These are phyloP conservation scores for Boletus bicolor DNA, from an alignment of 768 basidiomycete genomes.

Conservation along the genomic window DNA sequence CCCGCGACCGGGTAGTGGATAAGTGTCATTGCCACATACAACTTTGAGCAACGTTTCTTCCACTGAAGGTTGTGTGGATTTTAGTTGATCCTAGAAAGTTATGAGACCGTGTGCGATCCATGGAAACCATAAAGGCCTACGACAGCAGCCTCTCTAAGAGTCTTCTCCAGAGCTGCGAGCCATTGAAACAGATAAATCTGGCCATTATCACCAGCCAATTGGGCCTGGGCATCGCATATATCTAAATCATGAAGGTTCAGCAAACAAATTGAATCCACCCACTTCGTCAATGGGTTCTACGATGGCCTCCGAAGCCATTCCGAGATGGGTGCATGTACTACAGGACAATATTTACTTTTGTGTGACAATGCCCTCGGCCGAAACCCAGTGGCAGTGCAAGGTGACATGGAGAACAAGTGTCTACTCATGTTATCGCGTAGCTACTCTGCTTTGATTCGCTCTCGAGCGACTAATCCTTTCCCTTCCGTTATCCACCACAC, in stretches of 20 bases:
- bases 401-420: background rate
- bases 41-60: conserved; percentile 67
- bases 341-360: background rate
- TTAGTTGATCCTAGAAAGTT: conserved; percentile 57
- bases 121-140: conserved; percentile 40
- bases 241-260: conserved; percentile 8
- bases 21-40: conserved; percentile 57
- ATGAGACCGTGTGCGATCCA: conserved; percentile 1
- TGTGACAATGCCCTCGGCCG: background rate
- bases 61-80: conserved; percentile 56
- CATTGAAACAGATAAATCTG: conserved; percentile 85
- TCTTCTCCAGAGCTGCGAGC: conserved; percentile 65
- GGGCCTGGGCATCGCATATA: conserved; percentile 43
- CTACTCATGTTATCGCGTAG: background rate
- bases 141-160: conserved; percentile 43
- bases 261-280: conserved; percentile 8
- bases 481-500: conserved; percentile 32
- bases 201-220: conserved; percentile 68
- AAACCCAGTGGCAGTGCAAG: conserved; percentile 17
- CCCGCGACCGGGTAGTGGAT: conserved; percentile 86
- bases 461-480: conserved; percentile 18
- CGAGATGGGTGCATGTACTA: conserved; percentile 6
- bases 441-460: conserved; percentile 23
- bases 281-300: conserved; percentile 33
- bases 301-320: conserved; percentile 26